These are phyloP conservation scores for Cryphonectria nitschkei DNA, from an alignment of 2,329 filamentous ascomycete species.

Conservation along the genomic window DNA sequence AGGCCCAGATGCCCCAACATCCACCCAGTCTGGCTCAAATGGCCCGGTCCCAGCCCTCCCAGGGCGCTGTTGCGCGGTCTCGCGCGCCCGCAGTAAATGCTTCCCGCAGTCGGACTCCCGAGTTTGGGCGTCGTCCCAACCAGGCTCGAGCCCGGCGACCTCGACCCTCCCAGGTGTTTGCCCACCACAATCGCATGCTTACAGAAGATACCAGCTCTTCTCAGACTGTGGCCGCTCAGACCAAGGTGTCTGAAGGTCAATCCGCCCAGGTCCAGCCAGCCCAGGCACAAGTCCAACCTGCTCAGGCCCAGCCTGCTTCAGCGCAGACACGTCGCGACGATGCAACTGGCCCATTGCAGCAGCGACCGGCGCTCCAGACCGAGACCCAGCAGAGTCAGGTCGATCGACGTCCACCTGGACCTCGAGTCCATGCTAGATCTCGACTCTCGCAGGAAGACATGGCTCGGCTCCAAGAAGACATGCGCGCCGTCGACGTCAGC, in stretches of 20 bases:
- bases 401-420: background rate
- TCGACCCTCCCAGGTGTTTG: background rate
- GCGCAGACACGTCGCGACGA: background rate
- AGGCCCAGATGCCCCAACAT: background rate
- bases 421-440: background rate
- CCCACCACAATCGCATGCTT: background rate
- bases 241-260: background rate
- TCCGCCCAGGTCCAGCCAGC: background rate
- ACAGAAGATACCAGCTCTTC: background rate
- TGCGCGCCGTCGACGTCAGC: background rate
- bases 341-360: background rate
- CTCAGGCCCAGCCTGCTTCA: background rate
- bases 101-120: background rate
- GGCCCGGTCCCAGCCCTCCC: background rate
- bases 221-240: background rate
- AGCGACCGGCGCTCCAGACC: background rate
- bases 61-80: too few relatives aligned
- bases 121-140: background rate
- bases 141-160: background rate
- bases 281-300: too few relatives aligned
- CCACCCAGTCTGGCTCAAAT: background rate
- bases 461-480: background rate
- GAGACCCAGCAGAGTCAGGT: background rate
- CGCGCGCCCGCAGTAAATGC: background rate
- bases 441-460: background rate